phyloP scores from a whole-genome alignment of 2,329 filamentous ascomycete species.

The Apiospora kogelbergensis region DNA sequence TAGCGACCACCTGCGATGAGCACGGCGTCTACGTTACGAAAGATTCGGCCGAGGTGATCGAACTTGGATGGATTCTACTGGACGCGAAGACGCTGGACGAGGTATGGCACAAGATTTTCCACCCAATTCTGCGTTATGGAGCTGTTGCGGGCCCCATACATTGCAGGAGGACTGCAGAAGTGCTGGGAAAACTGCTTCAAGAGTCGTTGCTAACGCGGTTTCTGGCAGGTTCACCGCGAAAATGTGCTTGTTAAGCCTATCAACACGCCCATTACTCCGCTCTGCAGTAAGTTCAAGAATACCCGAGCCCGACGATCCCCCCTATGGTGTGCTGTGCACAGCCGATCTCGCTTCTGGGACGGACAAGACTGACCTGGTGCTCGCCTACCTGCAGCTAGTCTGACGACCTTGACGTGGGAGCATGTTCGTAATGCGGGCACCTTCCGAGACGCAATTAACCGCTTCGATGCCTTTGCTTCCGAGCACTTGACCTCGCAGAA shows the following conservation, averaged over 20 bases:
- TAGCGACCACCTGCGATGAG: slow-evolving; percentile 98
- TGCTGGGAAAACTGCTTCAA: background rate
- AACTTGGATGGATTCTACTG: slow-evolving; percentile 96
- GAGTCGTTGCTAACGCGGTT: background rate
- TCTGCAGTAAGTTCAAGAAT: slow-evolving; percentile 77
- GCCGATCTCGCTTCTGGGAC: slow-evolving; percentile 1
- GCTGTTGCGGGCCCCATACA: slow-evolving; percentile 2
- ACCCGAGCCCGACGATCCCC: background rate
- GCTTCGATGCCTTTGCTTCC: slow-evolving; percentile 89
- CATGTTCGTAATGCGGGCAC: slow-evolving; percentile 96
- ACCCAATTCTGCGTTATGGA: slow-evolving; percentile 10
- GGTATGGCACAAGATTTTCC: slow-evolving; percentile 55
- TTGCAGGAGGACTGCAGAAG: background rate
- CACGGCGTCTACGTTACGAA: slow-evolving; percentile 99
- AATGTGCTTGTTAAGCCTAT: slow-evolving; percentile 96
- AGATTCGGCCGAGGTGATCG: slow-evolving; percentile 98
- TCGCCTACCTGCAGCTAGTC: slow-evolving; percentile 64
- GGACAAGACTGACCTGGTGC: slow-evolving; percentile 5
- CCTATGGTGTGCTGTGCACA: background rate
- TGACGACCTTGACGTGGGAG: slow-evolving; percentile 98
- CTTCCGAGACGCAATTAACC: slow-evolving; percentile 94
- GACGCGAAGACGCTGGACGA: slow-evolving; percentile 91
- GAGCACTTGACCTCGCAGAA: slow-evolving; percentile 90
- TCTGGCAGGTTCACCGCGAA: slow-evolving; percentile 79
- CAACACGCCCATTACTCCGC: slow-evolving; percentile 96